Conservation (phyloP, 345 rosid genomes). For the Eucalyptus pumila region DNA sequence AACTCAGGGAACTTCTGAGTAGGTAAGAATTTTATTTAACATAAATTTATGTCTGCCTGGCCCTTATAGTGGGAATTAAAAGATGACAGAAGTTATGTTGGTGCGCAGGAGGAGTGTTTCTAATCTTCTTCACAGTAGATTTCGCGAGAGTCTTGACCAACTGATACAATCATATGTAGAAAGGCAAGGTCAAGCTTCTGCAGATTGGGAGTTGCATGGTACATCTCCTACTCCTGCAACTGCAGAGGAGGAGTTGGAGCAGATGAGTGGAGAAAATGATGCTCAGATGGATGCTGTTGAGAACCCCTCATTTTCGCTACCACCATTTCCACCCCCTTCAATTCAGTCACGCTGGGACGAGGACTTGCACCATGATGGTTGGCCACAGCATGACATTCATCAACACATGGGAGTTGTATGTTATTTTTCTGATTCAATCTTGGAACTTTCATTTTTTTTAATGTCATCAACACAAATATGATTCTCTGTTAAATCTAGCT, state of each 20-base stretch:
- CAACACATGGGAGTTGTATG: constrained; percentile 70
- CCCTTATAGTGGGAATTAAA: not conserved
- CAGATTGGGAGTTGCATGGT: constrained; percentile 63
- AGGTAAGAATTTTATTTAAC: constrained; percentile 28
- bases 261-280: constrained; percentile 35
- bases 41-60: not conserved
- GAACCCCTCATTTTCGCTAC: constrained; percentile 30
- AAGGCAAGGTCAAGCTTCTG: constrained; percentile 60
- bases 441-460: not conserved
- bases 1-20: constrained; percentile 76
- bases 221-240: constrained; percentile 27
- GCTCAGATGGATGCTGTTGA: constrained; percentile 28
- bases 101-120: constrained; percentile 85
- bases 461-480: not conserved
- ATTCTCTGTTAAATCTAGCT: not conserved
- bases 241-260: constrained; percentile 41
- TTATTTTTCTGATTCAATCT: not conserved
- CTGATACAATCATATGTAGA: constrained; percentile 76
- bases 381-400: constrained; percentile 58
- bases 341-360: constrained; percentile 59
- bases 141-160: constrained; percentile 82
- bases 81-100: constrained; percentile 1
- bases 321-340: constrained; percentile 34
- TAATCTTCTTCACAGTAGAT: constrained; percentile 80
- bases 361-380: constrained; percentile 29